Percentiles rank a stretch among this genome's conserved stretches.
Evolutionary conservation across 345 rosid species (phyloP).

Genomic region (Salix purpurea): DNA sequence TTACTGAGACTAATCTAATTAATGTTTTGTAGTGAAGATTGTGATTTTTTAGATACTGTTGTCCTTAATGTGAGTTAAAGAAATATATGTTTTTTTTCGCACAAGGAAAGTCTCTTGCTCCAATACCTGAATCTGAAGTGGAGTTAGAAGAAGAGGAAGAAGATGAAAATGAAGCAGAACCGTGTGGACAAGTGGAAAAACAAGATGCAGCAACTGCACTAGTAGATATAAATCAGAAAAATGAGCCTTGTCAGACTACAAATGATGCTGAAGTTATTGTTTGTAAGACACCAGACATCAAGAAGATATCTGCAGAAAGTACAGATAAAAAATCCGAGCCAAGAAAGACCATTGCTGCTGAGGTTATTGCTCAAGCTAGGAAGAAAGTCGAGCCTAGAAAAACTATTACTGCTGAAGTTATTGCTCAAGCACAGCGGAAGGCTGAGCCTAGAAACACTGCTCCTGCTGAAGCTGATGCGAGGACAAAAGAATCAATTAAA

Average conservation of each 20-base stretch:
- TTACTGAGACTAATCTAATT: neutral
- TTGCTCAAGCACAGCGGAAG: slow-evolving; percentile 30
- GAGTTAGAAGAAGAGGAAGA: slow-evolving; percentile 79
- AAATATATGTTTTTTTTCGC: slow-evolving; percentile 30
- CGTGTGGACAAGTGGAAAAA: slow-evolving; percentile 6
- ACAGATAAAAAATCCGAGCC: slow-evolving; percentile 15
- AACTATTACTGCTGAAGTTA: slow-evolving; percentile 27
- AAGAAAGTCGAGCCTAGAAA: slow-evolving; percentile 19
- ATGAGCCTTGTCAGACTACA: slow-evolving; percentile 3
- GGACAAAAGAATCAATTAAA: slow-evolving; percentile 31
- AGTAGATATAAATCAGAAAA: slow-evolving; percentile 22
- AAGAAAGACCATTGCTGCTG: slow-evolving; percentile 17
- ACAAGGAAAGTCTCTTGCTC: slow-evolving; percentile 92
- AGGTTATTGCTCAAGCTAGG: slow-evolving; percentile 27
- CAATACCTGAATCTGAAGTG: slow-evolving; percentile 85
- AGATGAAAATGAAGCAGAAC: slow-evolving; percentile 19
- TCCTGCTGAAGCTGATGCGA: slow-evolving; percentile 19
- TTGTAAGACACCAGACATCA: slow-evolving; percentile 29
- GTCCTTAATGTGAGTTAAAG: slow-evolving; percentile 17
- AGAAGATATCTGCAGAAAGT: slow-evolving; percentile 19
- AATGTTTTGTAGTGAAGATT: neutral
- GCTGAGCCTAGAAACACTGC: slow-evolving; percentile 23
- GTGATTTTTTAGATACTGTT: neutral
- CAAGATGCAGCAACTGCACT: slow-evolving; percentile 16
- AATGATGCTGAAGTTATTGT: slow-evolving; percentile 23